A percentile compares a stretch with the other conserved stretches of the same genome.
Conservation (phyloP, 768 basidiomycete genomes). For the Psilocybe tampanensis region DNA sequence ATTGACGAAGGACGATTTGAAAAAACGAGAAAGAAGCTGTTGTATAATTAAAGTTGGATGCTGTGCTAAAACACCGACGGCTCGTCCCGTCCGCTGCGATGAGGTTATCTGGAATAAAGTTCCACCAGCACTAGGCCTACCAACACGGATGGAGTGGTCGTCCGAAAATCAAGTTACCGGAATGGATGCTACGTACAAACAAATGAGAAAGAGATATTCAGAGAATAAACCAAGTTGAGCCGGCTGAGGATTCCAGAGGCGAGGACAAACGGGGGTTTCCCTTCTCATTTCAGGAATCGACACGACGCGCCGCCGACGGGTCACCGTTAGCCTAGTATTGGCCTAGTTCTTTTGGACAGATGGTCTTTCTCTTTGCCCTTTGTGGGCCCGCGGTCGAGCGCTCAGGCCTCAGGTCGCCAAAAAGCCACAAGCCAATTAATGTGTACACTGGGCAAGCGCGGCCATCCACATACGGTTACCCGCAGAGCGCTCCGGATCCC, state of each 20-base stretch:
- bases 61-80: background rate
- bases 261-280: too few species aligned
- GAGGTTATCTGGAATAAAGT: background rate
- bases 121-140: too few species aligned
- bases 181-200: background rate
- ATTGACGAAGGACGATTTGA: background rate
- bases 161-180: constrained; percentile 1
- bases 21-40: background rate
- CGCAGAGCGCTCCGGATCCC: background rate
- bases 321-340: too few species aligned
- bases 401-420: background rate
- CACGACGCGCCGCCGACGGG: too few species aligned
- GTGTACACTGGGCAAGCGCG: too few species aligned
- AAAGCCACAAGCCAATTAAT: background rate
- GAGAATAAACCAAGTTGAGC: background rate
- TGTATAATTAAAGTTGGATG: too few species aligned
- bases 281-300: too few species aligned
- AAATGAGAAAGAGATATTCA: background rate
- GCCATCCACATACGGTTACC: background rate
- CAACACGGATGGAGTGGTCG: too few species aligned
- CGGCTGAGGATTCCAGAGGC: too few species aligned
- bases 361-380: too few species aligned
- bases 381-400: too few species aligned
- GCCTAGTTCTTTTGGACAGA: too few species aligned
- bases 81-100: background rate